A percentile compares a stretch with the other conserved stretches of the same genome.
These are phyloP conservation scores for Nakazawaea ernobii DNA, from an alignment of 805 yeast genomes.

Conservation along the genomic window DNA sequence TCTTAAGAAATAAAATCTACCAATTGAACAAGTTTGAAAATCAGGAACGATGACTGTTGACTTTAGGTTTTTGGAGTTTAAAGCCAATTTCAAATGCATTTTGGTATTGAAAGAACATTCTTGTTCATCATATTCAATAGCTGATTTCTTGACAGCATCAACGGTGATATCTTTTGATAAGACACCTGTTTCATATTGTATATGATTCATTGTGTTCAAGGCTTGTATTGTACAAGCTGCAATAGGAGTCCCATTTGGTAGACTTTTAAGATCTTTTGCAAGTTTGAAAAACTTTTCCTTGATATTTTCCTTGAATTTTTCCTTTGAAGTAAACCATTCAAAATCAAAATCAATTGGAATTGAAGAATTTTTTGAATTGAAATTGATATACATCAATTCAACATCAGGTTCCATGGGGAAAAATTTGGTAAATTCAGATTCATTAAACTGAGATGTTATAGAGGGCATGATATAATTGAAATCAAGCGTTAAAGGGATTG, in stretches of 20 bases:
- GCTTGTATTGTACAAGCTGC: background rate
- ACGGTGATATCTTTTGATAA: slow-evolving; percentile 21
- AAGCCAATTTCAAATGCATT: slow-evolving; percentile 35
- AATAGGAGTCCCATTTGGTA: slow-evolving; percentile 3
- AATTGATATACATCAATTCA: slow-evolving; percentile 44
- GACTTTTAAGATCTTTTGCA: background rate
- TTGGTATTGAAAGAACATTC: slow-evolving; percentile 19
- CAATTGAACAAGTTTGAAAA: slow-evolving; percentile 52
- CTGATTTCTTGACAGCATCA: slow-evolving; percentile 14
- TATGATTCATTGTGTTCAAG: slow-evolving; percentile 11
- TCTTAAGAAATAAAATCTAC: slow-evolving; percentile 40
- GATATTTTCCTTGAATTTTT: slow-evolving; percentile 20
- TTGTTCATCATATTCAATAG: slow-evolving; percentile 12
- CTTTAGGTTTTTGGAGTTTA: slow-evolving; percentile 38
- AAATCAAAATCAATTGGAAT: slow-evolving; percentile 33
- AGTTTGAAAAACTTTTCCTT: slow-evolving; percentile 18
- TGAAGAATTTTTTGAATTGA: slow-evolving; percentile 47
- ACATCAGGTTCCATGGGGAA: slow-evolving; percentile 4
- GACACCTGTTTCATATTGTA: slow-evolving; percentile 21
- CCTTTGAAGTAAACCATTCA: slow-evolving; percentile 22
- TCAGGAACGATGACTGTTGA: slow-evolving; percentile 37
- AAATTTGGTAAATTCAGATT: background rate
- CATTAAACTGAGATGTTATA: background rate
- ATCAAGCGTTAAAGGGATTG: slow-evolving; percentile 3
- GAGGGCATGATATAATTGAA: slow-evolving; percentile 4